Evolutionary conservation across 2,329 filamentous ascomycete genomes (phyloP).

Genomic region (Periconia digitata): DNA sequence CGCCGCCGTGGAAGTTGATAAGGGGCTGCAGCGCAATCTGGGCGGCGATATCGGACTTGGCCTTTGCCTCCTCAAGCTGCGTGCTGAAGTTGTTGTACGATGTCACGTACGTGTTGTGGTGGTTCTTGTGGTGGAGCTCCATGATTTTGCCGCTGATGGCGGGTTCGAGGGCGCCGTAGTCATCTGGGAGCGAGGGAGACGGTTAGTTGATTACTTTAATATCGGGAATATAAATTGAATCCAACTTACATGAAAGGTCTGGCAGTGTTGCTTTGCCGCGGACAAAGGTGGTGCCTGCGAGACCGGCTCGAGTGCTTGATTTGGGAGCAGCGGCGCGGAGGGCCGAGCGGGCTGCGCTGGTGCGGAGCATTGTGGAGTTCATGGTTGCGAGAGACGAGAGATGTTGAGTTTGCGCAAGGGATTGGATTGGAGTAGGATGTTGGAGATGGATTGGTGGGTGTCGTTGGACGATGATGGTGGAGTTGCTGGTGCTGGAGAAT

Average conservation of each 20-base stretch:
- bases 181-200: constrained; percentile 64
- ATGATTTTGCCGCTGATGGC: constrained; percentile 87
- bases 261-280: constrained; percentile 91
- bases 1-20: constrained; percentile 68
- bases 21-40: constrained; percentile 59
- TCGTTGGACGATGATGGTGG: constrained; percentile 4
- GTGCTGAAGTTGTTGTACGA: constrained; percentile 80
- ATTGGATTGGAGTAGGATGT: constrained; percentile 3
- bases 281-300: constrained; percentile 74
- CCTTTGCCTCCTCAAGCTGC: constrained; percentile 63
- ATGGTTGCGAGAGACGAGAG: constrained; percentile 53
- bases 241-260: constrained; percentile 76
- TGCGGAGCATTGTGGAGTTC: constrained; percentile 76
- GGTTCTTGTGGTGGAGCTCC: constrained; percentile 92
- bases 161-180: constrained; percentile 92
- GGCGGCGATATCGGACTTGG: constrained; percentile 52
- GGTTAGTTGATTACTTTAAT: background rate
- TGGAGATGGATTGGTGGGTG: constrained; percentile 1
- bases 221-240: no score
- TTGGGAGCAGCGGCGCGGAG: constrained; percentile 68
- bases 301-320: constrained; percentile 60
- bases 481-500: background rate
- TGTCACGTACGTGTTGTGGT: constrained; percentile 93
- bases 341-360: constrained; percentile 68
- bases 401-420: constrained; percentile 23